A percentile compares a stretch with the other conserved stretches of the same genome.
phyloP scores from a whole-genome alignment of 2,329 filamentous ascomycete species.

The Orbilia ellipsospora region DNA sequence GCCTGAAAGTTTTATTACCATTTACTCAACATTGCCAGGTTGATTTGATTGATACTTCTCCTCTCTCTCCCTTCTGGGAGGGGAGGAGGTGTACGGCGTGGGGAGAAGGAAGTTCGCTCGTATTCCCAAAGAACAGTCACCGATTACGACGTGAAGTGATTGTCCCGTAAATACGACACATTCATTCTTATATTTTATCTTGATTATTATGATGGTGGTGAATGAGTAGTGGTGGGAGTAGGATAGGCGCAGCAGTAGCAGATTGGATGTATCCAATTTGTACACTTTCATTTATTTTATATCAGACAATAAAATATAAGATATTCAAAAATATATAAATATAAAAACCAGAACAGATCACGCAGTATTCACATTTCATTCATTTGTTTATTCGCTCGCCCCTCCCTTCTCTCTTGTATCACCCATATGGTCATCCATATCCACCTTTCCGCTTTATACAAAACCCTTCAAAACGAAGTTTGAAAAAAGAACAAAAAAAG shows the following conservation, averaged over 20 bases:
- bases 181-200: not conserved
- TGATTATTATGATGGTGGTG: not conserved
- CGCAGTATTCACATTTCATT: conserved; percentile 36
- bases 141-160: conserved; percentile 53
- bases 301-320: conserved; percentile 41
- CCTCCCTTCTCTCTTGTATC: conserved; percentile 3
- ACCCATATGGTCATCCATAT: not conserved
- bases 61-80: conserved; percentile 7
- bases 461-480: conserved; percentile 4
- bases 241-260: too few relatives aligned
- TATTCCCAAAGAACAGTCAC: conserved; percentile 56
- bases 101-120: conserved; percentile 51
- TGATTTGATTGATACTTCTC: conserved; percentile 31
- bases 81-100: conserved; percentile 29
- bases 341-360: conserved; percentile 13
- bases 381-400: conserved; percentile 13
- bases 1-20: conserved; percentile 38
- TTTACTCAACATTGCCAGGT: conserved; percentile 43
- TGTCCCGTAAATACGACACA: conserved; percentile 56
- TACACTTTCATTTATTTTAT: conserved; percentile 47
- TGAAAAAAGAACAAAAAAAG: not conserved
- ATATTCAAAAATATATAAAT: conserved; percentile 7
- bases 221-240: too few relatives aligned
- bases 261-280: conserved; percentile 1
- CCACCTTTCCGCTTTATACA: conserved; percentile 40